Evolutionary conservation across 2,329 filamentous ascomycete genomes (phyloP).

Genomic region (Curvularia sp.): DNA sequence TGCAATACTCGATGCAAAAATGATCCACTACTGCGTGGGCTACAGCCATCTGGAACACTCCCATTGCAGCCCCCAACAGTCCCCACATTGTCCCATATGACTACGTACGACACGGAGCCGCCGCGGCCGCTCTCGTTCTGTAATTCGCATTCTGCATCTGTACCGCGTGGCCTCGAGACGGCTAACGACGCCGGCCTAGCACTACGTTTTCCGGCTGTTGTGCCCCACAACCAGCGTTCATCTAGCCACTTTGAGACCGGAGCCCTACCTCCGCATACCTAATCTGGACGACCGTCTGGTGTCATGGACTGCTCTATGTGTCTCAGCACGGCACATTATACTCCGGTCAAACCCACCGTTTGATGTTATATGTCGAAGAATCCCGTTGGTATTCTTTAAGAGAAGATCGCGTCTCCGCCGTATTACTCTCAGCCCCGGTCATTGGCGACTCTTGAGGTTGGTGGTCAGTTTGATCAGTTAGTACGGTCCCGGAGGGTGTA

Average conservation of each 20-base stretch:
- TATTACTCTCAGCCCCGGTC: slow-evolving; percentile 19
- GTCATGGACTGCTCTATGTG: slow-evolving; percentile 35
- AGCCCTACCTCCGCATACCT: slow-evolving; percentile 19
- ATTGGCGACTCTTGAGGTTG: slow-evolving; percentile 11
- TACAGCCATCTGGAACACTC: slow-evolving; percentile 8
- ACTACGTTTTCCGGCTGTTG: slow-evolving; percentile 28
- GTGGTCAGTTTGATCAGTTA: slow-evolving; percentile 4
- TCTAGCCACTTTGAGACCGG: slow-evolving; percentile 37
- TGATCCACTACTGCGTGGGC: slow-evolving; percentile 17
- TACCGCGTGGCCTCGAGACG: slow-evolving; percentile 20
- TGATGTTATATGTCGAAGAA: slow-evolving; percentile 31
- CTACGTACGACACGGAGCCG: slow-evolving; percentile 31
- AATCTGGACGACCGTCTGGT: slow-evolving; percentile 28
- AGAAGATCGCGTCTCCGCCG: slow-evolving; percentile 14
- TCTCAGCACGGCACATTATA: slow-evolving; percentile 35
- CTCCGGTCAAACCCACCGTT: slow-evolving; percentile 37
- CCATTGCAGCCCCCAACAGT: slow-evolving; percentile 9
- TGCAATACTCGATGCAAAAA: neutral
- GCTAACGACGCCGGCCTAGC: slow-evolving; percentile 23
- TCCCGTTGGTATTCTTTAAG: slow-evolving; percentile 15
- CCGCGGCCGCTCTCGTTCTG: slow-evolving; percentile 28
- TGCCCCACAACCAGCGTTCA: slow-evolving; percentile 11
- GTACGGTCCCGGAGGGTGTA: neutral
- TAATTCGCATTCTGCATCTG: slow-evolving; percentile 20
- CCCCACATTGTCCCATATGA: slow-evolving; percentile 5